phyloP scores from a whole-genome alignment of 441 rosid species.

The Omphalea diandra region DNA sequence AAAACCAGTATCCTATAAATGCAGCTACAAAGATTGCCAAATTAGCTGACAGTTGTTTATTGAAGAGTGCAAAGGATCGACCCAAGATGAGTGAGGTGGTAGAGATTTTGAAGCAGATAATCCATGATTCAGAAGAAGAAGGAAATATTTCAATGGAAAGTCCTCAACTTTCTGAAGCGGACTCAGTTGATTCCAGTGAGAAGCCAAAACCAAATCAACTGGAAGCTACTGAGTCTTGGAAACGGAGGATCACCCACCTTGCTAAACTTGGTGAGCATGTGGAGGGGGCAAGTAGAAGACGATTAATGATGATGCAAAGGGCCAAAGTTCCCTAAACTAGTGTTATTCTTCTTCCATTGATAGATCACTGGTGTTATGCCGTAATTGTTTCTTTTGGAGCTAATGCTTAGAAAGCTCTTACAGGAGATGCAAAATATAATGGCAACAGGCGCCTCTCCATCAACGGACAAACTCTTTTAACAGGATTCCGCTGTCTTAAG shows the following conservation, averaged over 20 bases:
- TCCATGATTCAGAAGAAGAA: conserved; percentile 33
- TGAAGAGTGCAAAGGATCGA: conserved; percentile 57
- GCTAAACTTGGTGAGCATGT: conserved; percentile 48
- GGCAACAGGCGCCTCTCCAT: no score
- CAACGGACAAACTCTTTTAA: no score
- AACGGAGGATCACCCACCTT: conserved; percentile 52
- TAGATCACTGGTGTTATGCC: not conserved
- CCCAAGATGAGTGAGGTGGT: conserved; percentile 68
- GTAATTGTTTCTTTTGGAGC: no score
- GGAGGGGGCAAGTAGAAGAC: conserved; percentile 45
- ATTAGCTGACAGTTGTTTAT: conserved; percentile 65
- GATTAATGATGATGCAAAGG: conserved; percentile 46
- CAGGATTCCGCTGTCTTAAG: no score
- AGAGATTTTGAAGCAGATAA: conserved; percentile 48
- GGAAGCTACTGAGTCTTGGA: conserved; percentile 48
- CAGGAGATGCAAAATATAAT: no score
- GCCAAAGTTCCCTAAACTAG: conserved; percentile 41
- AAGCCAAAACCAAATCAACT: conserved; percentile 1
- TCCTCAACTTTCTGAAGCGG: conserved; percentile 21
- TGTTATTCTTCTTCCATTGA: not conserved
- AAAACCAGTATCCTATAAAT: no score
- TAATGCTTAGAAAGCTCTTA: no score
- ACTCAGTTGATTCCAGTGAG: conserved; percentile 20
- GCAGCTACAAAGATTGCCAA: conserved; percentile 59
- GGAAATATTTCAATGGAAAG: conserved; percentile 12